A percentile compares a stretch with the other conserved stretches of the same genome.
Conservation (phyloP, 805 yeast species). For the Ogataea henricii region DNA sequence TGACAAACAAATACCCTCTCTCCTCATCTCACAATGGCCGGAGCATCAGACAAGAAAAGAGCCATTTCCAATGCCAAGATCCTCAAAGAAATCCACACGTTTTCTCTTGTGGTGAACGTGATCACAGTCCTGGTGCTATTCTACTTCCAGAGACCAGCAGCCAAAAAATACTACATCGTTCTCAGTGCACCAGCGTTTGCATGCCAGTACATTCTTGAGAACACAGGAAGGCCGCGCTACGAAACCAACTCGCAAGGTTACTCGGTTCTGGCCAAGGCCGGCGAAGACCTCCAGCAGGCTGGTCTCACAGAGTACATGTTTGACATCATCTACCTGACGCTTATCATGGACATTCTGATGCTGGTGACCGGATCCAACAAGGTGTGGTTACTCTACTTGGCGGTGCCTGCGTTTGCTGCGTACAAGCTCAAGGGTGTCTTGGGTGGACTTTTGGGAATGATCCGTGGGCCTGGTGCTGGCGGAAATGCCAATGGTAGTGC, state of each 20-base stretch:
- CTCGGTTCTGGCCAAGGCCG: constrained; percentile 46
- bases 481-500: not conserved
- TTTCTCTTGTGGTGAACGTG: constrained; percentile 42
- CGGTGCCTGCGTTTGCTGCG: constrained; percentile 53
- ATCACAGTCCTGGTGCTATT: constrained; percentile 41
- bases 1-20: no score
- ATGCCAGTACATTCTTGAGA: constrained; percentile 56
- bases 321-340: constrained; percentile 67
- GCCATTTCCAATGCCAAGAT: constrained; percentile 34
- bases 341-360: constrained; percentile 57
- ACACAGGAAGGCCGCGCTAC: constrained; percentile 60
- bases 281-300: constrained; percentile 58
- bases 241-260: constrained; percentile 40
- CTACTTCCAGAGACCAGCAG: constrained; percentile 46
- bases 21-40: constrained; percentile 41
- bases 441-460: constrained; percentile 25
- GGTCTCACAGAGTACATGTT: constrained; percentile 76
- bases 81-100: constrained; percentile 34
- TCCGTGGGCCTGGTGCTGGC: constrained; percentile 21
- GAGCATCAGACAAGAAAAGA: constrained; percentile 41
- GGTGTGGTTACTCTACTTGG: constrained; percentile 58
- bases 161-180: constrained; percentile 45
- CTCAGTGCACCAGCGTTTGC: constrained; percentile 44
- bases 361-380: constrained; percentile 54
- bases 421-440: constrained; percentile 48